Base-by-base conservation (phyloP, 495 filamentous ascomycete species). In the Penicillium lividum region DNA sequence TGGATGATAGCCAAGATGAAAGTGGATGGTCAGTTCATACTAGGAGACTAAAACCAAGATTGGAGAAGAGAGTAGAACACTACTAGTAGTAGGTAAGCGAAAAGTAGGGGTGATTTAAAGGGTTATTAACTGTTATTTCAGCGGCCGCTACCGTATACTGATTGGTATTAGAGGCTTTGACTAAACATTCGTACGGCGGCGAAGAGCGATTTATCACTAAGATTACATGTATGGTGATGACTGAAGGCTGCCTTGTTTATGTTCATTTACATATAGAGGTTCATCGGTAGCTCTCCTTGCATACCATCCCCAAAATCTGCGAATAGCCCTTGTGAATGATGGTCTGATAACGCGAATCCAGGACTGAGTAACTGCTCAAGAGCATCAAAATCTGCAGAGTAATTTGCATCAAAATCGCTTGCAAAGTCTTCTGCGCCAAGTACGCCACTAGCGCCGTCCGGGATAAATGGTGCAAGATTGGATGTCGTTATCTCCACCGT, bases 331-430 rank as follows among this genome's bases (percentile, higher is more conserved):
- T 53, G 51, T 2, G 51, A 42, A 8, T 53, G 13, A 6, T 9
- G 18, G 13, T 53, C 51, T 28, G 51, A 53, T 27, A 53, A 42
- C 29, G 34, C 18, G 11, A 53, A 53, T 0, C 38, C 51, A 30
- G 51, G 51, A 15, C 51, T 53, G 18, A 53, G 36, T 9, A 53
- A 28, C 10, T 53, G 36, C 22, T 53, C 36, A 29, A 53, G 22
- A 16, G 38, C 38, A 44, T 29, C 8, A 11, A 53, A 44, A 25
- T 53, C 51, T 18, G 33, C n/a, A n/a, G 22, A 25, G 13, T 30
- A 30, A 28, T 28, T 27, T 8, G 36, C 29, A 13, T 30, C 13
- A 18, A 16, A 10, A 13, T n/a, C 46, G 13, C 28, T 13, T 31
- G 51, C 10, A 43, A 42, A 28, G 22, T 10, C 10, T 9, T 30